These are phyloP conservation scores for Aspergillus sp. DNA, from an alignment of 2,329 filamentous ascomycete genomes.

Conservation along the genomic window DNA sequence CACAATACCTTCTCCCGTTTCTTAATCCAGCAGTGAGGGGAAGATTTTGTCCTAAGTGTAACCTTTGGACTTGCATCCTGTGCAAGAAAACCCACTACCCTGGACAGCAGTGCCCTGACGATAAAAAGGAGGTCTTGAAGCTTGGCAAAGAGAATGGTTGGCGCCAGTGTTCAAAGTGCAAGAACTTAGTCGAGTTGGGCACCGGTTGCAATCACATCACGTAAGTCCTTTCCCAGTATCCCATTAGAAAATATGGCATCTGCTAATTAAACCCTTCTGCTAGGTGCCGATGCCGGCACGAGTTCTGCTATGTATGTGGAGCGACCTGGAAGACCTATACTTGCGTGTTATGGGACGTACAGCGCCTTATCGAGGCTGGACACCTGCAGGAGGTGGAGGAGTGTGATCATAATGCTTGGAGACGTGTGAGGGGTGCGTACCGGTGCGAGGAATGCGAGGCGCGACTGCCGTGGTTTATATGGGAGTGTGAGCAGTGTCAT, in stretches of 20 bases:
- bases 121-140: slow-evolving; percentile 41
- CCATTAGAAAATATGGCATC: background rate
- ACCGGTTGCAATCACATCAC: slow-evolving; percentile 30
- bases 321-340: slow-evolving; percentile 20
- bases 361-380: slow-evolving; percentile 10
- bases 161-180: slow-evolving; percentile 70
- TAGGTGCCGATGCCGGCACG: slow-evolving; percentile 22
- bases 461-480: slow-evolving; percentile 4
- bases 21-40: slow-evolving; percentile 2
- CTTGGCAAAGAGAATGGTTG: slow-evolving; percentile 63
- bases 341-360: slow-evolving; percentile 21
- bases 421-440: background rate
- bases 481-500: slow-evolving; percentile 5
- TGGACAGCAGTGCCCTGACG: slow-evolving; percentile 17
- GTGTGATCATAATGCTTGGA: slow-evolving; percentile 11
- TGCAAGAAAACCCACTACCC: slow-evolving; percentile 18
- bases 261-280: slow-evolving; percentile 1
- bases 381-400: slow-evolving; percentile 9
- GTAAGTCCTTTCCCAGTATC: slow-evolving; percentile 13
- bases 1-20: slow-evolving; percentile 16
- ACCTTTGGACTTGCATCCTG: slow-evolving; percentile 13
- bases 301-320: slow-evolving; percentile 29
- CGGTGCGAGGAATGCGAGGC: slow-evolving; percentile 7
- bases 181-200: slow-evolving; percentile 38
- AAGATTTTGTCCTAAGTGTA: background rate